Base-by-base conservation (phyloP, 2,329 filamentous ascomycete genomes). In the Rachicladosporium sp. region DNA sequence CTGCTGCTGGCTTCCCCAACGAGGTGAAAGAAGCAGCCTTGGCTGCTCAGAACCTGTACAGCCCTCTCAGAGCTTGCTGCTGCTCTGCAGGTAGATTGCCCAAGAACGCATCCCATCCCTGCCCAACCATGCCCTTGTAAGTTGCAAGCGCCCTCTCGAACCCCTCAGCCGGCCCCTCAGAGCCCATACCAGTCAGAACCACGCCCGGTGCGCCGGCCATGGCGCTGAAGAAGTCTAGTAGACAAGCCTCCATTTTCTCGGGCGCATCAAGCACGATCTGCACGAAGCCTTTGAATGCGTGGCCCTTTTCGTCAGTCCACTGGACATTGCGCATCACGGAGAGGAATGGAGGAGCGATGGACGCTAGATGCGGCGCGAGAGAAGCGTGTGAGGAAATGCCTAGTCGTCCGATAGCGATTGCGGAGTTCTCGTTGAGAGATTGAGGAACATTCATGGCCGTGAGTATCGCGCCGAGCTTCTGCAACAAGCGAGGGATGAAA, bases 301-400 rank as follows among this genome's bases (percentile, higher is more conserved):
- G 88, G 1, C 83, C 86, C 65, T 98, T 98, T 63, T 98, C 91
- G 44, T 93, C 84, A 2, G 86, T 89, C 54, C 84, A 80, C 38
- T 86, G 81, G 27, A 96, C 81, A 47, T 86, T 82, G 44, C 77
- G 74, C 74, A 98, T 93, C 2, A 80, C 77, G 37, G 69, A 71
- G 39, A 98, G 64, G 66, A 95, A 96, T 29, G 82, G 76, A 29
- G 80, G 76, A 0, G 89, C 86, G 58, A 93, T 93, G 27, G 75
- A 80, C 11, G 74, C 71, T 30, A 98, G 73, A 45, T 85, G 81
- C 1, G 86, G 80, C 1, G 86, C 85, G 40, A 98, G 68, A 38
- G 78, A 69, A 36, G 84, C 77, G 6, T 81, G 73, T 55, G 82
- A 89, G 44, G 81, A 78, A 15, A 93, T 69, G 6, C 91, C 91